Percentiles rank a stretch among this genome's conserved stretches.
Evolutionary conservation across 768 basidiomycete species (phyloP).

Genomic region (Stropharia rugosoannulata): DNA sequence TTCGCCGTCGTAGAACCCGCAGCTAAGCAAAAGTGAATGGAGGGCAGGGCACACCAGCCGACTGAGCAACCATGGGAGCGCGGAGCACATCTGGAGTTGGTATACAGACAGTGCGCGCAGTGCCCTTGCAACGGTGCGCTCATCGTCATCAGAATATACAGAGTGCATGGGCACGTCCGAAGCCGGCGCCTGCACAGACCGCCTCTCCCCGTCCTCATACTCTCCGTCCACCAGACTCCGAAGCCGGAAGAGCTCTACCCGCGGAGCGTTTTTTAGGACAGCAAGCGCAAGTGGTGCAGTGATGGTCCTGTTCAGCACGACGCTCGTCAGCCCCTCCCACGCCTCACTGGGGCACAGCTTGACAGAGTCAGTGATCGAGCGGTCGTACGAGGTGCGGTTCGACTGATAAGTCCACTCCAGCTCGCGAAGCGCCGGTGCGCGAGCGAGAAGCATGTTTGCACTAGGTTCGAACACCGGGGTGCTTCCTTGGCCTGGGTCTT

Average conservation of each 20-base stretch:
- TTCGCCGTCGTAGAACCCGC: constrained; percentile 11
- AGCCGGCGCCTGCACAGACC: neutral
- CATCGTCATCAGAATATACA: neutral
- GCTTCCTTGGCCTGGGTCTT: constrained; percentile 10
- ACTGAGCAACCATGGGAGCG: constrained; percentile 20
- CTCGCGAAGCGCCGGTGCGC: constrained; percentile 14
- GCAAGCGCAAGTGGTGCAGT: too few species aligned
- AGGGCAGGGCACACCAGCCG: constrained; percentile 17
- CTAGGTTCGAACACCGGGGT: neutral
- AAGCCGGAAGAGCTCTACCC: too few species aligned
- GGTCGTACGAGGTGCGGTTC: constrained; percentile 19
- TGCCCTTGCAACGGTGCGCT: neutral
- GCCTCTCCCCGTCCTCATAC: too few species aligned
- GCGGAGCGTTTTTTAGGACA: too few species aligned
- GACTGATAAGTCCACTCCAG: constrained; percentile 19
- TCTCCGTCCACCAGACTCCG: too few species aligned
- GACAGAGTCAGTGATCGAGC: constrained; percentile 13
- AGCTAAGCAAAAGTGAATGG: constrained; percentile 13
- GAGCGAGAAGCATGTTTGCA: constrained; percentile 11
- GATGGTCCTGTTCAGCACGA: too few species aligned
- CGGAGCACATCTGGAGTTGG: constrained; percentile 19
- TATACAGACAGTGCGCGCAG: constrained; percentile 13
- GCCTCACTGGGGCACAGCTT: constrained; percentile 4
- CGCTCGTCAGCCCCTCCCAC: neutral
- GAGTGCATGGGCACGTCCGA: neutral